Evolutionary conservation across 345 rosid species (phyloP), one percentile per base, ranked within the genome.

Genomic region (Crucihimalaya himalaica): DNA sequence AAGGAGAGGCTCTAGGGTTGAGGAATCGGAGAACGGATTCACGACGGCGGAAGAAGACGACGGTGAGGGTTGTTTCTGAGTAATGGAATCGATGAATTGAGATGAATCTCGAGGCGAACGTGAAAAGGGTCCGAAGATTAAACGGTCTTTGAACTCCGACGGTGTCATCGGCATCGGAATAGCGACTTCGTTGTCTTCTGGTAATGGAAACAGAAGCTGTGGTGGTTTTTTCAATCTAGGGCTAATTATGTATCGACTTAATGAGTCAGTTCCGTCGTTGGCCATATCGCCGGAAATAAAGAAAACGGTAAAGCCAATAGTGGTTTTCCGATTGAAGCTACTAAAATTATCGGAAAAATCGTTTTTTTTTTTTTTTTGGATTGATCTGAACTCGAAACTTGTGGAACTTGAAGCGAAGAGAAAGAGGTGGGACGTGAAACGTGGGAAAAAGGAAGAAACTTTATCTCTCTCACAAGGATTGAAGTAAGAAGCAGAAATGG

Each of bases 91-190:
- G 34, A 86, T 52, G 42, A 86, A 50, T 1, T 83, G 80, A 62
- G 88, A 81, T n/a, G 90, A 27, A 15, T 85, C 84, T 14, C 8
- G 29, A 0, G 84, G 78, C 6, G 95, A 83, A 15, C 40, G 57
- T 15, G 87, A 57, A 1, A 85, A 61, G 60, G 93, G 87, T 21
- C 97, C 98, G 66, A 94, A 94, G 54, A 94, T 91, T 70, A 94
- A 84, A 23, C 85, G 88, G n/a, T 94, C 96, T 73, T 94, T 94
- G 27, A 91, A 77, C 59, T 83, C 89, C 4, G 92, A 87, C 0
- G 95, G 92, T 60, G 93, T 89, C 34, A 90, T 42, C 19, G 93
- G 86, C 51, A 86, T 42, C 16, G 78, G 61, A 19, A 87, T 35
- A 1, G 96, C 77, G 27, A 92, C 35, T 58, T 85, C 93, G 68